Percentiles rank a stretch among this genome's conserved stretches.
These are phyloP conservation scores for Saturnispora diversa DNA, from an alignment of 805 yeast genomes.

Conservation along the genomic window DNA sequence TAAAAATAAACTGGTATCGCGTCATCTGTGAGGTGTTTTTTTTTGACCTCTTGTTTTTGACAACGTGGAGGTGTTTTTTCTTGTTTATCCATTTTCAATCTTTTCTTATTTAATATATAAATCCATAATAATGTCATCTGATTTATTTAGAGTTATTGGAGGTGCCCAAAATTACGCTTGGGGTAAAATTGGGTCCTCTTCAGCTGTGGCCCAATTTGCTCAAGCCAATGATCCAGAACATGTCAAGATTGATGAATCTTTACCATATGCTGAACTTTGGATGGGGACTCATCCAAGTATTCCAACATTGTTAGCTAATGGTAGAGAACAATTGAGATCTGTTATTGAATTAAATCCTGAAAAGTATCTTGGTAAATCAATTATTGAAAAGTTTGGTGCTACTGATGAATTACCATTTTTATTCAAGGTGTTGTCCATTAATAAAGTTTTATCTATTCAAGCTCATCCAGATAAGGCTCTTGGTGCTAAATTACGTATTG, in stretches of 20 bases:
- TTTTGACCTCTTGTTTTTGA: too few relatives aligned
- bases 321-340: conserved; percentile 51
- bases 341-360: conserved; percentile 54
- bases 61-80: too few relatives aligned
- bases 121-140: conserved; percentile 18
- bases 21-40: too few relatives aligned
- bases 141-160: conserved; percentile 29
- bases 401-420: conserved; percentile 71
- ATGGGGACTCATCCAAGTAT: conserved; percentile 97
- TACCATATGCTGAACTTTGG: conserved; percentile 97
- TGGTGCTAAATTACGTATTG: conserved; percentile 64
- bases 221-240: conserved; percentile 56
- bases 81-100: too few relatives aligned
- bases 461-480: conserved; percentile 94
- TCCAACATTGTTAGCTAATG: conserved; percentile 57
- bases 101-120: too few relatives aligned
- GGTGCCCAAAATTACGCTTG: conserved; percentile 35
- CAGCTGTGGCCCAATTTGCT: conserved; percentile 88
- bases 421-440: conserved; percentile 89
- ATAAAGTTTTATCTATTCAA: conserved; percentile 89
- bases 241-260: conserved; percentile 49
- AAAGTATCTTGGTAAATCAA: conserved; percentile 46
- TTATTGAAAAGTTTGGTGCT: conserved; percentile 60
- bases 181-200: conserved; percentile 68
- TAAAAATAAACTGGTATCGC: too few relatives aligned